Conservation (phyloP, 805 yeast species). For the Candida mattraensis region DNA sequence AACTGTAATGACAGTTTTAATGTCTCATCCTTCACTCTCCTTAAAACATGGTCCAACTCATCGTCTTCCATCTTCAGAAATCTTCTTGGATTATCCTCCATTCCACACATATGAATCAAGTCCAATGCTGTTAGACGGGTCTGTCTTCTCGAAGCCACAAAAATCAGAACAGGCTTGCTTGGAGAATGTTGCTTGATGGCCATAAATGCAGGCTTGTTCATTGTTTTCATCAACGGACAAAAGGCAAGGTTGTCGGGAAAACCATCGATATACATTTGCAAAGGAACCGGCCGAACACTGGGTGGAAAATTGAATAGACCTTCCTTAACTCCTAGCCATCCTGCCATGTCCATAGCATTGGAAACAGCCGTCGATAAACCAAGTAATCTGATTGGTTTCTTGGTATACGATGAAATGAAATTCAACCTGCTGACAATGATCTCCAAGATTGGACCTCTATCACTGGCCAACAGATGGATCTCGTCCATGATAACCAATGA, state of each 20-base stretch:
- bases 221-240: slow-evolving; percentile 81
- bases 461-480: slow-evolving; percentile 79
- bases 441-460: slow-evolving; percentile 82
- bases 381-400: slow-evolving; percentile 59
- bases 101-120: slow-evolving; percentile 73
- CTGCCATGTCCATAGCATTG: slow-evolving; percentile 82
- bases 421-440: slow-evolving; percentile 90
- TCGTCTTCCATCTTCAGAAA: slow-evolving; percentile 65
- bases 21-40: slow-evolving; percentile 78
- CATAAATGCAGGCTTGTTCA: slow-evolving; percentile 88
- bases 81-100: slow-evolving; percentile 73
- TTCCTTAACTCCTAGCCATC: slow-evolving; percentile 73
- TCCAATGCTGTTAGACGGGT: slow-evolving; percentile 80
- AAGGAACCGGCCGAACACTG: slow-evolving; percentile 82
- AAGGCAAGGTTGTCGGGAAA: slow-evolving; percentile 80
- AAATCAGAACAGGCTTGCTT: slow-evolving; percentile 76
- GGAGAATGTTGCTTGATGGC: slow-evolving; percentile 93
- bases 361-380: slow-evolving; percentile 88
- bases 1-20: slow-evolving; percentile 69
- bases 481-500: slow-evolving; percentile 84
- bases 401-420: slow-evolving; percentile 60
- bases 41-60: slow-evolving; percentile 53
- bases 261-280: slow-evolving; percentile 85
- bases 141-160: slow-evolving; percentile 82
- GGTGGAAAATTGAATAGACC: slow-evolving; percentile 80